phyloP scores from a whole-genome alignment of 768 basidiomycete species.

The Podaxis mareebaensis region DNA sequence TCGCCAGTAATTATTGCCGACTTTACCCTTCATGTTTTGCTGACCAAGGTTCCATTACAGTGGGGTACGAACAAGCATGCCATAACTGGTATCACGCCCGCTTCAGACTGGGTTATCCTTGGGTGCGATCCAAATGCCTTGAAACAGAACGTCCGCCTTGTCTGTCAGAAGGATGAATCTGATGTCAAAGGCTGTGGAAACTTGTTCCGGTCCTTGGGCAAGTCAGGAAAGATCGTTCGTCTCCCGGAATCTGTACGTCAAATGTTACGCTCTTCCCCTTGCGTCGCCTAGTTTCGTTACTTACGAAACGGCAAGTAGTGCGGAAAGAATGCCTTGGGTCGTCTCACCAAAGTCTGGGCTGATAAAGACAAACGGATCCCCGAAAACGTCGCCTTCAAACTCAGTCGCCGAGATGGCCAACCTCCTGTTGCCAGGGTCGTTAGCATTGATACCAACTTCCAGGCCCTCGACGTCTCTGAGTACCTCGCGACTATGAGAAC shows the following conservation, averaged over 20 bases:
- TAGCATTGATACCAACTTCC: slow-evolving; percentile 22
- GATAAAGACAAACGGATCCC: slow-evolving; percentile 23
- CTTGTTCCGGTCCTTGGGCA: slow-evolving; percentile 2
- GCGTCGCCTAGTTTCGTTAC: too few species aligned
- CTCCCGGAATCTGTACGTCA: slow-evolving; percentile 31
- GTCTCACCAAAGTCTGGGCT: slow-evolving; percentile 21
- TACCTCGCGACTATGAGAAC: neutral
- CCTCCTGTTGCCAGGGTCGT: slow-evolving; percentile 21
- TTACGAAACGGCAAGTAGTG: slow-evolving; percentile 16
- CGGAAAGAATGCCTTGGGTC: slow-evolving; percentile 23
- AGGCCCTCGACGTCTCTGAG: slow-evolving; percentile 14
- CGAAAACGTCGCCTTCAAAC: slow-evolving; percentile 2
- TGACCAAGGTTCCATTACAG: neutral
- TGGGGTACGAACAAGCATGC: neutral
- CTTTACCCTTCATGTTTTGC: neutral
- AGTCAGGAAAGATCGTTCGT: slow-evolving; percentile 16
- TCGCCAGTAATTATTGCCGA: slow-evolving; percentile 9
- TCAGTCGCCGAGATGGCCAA: slow-evolving; percentile 17
- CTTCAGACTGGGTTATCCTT: slow-evolving; percentile 16
- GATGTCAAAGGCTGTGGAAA: slow-evolving; percentile 1
- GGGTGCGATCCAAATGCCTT: slow-evolving; percentile 10
- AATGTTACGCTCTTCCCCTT: neutral
- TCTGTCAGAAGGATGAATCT: slow-evolving; percentile 3
- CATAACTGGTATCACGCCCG: slow-evolving; percentile 13
- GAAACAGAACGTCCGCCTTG: slow-evolving; percentile 11